These are phyloP conservation scores for Trifolium subterraneum DNA, from an alignment of 306 rosid genomes.

Conservation along the genomic window DNA sequence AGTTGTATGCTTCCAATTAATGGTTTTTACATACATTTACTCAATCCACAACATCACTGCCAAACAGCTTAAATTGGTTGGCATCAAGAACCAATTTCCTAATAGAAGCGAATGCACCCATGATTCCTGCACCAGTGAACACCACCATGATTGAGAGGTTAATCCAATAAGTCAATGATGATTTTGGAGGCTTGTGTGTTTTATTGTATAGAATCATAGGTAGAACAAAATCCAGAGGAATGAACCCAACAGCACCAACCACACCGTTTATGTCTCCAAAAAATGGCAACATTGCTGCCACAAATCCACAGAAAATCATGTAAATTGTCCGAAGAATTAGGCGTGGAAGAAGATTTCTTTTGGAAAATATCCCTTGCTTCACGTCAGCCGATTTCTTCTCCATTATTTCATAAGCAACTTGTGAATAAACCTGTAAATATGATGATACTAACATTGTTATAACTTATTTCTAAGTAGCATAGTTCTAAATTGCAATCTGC, in stretches of 20 bases:
- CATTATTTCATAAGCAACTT: constrained; percentile 98
- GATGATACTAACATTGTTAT: constrained; percentile 30
- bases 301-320: constrained; percentile 73
- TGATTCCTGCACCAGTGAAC: constrained; percentile 75
- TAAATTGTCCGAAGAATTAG: constrained; percentile 74
- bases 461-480: not conserved
- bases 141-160: constrained; percentile 74
- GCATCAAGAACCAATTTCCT: constrained; percentile 89
- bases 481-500: not conserved
- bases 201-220: constrained; percentile 95
- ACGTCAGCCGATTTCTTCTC: constrained; percentile 86
- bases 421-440: constrained; percentile 81
- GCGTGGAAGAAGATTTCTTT: constrained; percentile 82
- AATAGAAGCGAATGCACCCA: constrained; percentile 84
- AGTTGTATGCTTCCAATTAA: constrained; percentile 1
- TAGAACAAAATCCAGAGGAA: constrained; percentile 90
- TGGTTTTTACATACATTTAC: not conserved
- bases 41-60: constrained; percentile 67
- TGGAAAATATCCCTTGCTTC: constrained; percentile 79
- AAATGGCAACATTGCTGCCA: constrained; percentile 96
- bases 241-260: constrained; percentile 93
- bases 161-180: constrained; percentile 70
- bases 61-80: constrained; percentile 72
- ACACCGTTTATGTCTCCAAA: constrained; percentile 87
- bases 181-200: constrained; percentile 72